Evolutionary conservation across 352 stramenopile genomes (phyloP).

Genomic region (Nothophytophthora sp.): DNA sequence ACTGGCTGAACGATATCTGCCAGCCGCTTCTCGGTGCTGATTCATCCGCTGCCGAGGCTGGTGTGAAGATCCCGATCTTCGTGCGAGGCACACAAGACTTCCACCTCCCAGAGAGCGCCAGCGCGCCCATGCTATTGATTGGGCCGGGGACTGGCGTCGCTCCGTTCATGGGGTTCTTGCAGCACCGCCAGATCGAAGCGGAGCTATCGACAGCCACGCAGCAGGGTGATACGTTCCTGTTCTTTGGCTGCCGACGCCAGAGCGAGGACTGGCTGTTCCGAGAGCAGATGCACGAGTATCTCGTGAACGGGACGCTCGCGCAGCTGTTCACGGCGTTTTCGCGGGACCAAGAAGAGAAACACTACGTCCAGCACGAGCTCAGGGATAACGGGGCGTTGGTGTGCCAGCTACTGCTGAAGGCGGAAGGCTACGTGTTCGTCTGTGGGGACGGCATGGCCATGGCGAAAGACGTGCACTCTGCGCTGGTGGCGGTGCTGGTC

Average conservation of each 20-base stretch:
- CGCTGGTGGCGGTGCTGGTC: conserved; percentile 80
- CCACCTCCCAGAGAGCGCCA: conserved; percentile 74
- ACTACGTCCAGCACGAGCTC: conserved; percentile 94
- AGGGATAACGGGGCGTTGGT: conserved; percentile 59
- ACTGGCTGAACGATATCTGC: conserved; percentile 56
- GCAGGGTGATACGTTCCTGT: conserved; percentile 80
- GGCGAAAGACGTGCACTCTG: conserved; percentile 93
- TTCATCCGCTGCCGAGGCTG: not conserved
- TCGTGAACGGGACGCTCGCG: conserved; percentile 69
- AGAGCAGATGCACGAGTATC: conserved; percentile 80
- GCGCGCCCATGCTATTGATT: conserved; percentile 93
- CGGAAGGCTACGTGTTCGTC: conserved; percentile 91
- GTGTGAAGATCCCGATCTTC: conserved; percentile 84
- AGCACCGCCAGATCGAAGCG: conserved; percentile 73
- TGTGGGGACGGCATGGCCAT: conserved; percentile 96
- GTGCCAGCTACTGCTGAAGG: conserved; percentile 72
- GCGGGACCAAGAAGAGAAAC: conserved; percentile 88
- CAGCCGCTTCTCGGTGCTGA: conserved; percentile 34
- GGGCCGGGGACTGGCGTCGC: conserved; percentile 96
- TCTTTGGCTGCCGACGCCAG: conserved; percentile 92
- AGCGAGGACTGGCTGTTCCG: conserved; percentile 94
- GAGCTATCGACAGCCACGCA: not conserved
- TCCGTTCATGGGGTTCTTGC: conserved; percentile 96
- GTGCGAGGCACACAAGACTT: conserved; percentile 92
- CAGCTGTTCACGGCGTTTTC: conserved; percentile 92